Evolutionary conservation across 331 rosid species (phyloP).

Genomic region (Acacia concinna): DNA sequence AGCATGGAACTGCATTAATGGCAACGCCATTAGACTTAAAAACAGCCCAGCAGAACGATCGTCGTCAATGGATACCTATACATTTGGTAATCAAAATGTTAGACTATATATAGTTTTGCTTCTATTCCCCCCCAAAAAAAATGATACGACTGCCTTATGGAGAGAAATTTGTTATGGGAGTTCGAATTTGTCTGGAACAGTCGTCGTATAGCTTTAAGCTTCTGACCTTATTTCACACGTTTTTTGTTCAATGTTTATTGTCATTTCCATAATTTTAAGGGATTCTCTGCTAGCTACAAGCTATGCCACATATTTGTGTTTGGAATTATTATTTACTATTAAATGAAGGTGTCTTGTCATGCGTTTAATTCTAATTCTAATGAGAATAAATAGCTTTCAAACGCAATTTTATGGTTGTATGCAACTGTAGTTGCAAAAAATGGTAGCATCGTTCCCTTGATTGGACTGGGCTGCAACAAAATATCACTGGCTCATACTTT

Average conservation of each 20-base stretch:
- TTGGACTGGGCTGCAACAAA: background rate
- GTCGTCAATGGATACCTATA: constrained; percentile 43
- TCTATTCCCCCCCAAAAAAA: background rate
- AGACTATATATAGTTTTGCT: background rate
- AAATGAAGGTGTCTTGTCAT: background rate
- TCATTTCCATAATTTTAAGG: background rate
- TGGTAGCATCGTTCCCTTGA: background rate
- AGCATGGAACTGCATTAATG: constrained; percentile 57
- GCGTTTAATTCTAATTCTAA: background rate
- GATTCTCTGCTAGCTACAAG: background rate
- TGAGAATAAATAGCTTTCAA: background rate
- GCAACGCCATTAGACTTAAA: constrained; percentile 49
- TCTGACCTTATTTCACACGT: background rate
- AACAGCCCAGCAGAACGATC: constrained; percentile 45
- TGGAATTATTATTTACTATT: background rate
- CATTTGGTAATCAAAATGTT: constrained; percentile 49
- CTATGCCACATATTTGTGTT: background rate
- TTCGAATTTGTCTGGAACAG: background rate
- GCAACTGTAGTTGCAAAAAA: background rate
- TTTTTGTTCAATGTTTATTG: background rate
- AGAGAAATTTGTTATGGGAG: background rate
- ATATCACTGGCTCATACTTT: background rate
- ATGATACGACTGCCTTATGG: background rate
- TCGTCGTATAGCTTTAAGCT: background rate
- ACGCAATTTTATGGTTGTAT: background rate